Conservation (phyloP, 345 rosid genomes). For the Gossypium turneri region DNA sequence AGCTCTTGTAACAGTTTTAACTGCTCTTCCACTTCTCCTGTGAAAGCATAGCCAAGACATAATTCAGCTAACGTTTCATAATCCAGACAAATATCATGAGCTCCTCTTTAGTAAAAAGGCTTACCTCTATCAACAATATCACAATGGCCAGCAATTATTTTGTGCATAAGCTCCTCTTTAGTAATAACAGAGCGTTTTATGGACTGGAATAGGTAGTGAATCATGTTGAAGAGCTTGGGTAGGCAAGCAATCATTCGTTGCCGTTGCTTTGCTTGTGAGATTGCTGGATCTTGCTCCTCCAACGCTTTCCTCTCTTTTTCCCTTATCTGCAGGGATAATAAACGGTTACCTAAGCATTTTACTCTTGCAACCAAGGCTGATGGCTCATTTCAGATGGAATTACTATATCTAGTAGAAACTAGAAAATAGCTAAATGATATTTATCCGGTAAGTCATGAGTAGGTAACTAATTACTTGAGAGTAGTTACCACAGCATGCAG, state of each 20-base stretch:
- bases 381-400: background rate
- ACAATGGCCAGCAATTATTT: conserved; percentile 46
- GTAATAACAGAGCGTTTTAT: conserved; percentile 61
- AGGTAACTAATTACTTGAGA: background rate
- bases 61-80: conserved; percentile 13
- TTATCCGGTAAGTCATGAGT: background rate
- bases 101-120: conserved; percentile 1
- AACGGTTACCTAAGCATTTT: background rate
- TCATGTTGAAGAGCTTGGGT: conserved; percentile 72
- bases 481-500: background rate
- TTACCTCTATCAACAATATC: conserved; percentile 77
- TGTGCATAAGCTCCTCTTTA: conserved; percentile 71
- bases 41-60: conserved; percentile 14
- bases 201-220: conserved; percentile 66
- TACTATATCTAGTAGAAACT: background rate
- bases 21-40: conserved; percentile 87
- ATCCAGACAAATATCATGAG: background rate
- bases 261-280: conserved; percentile 75
- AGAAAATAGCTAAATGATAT: background rate
- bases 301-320: conserved; percentile 64
- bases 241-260: conserved; percentile 56
- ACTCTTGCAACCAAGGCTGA: background rate
- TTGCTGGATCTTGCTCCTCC: conserved; percentile 72
- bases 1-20: conserved; percentile 59
- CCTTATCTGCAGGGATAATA: conserved; percentile 47